These are phyloP conservation scores for Raffaelea albimanens DNA, from an alignment of 2,329 filamentous ascomycete genomes.

Conservation along the genomic window DNA sequence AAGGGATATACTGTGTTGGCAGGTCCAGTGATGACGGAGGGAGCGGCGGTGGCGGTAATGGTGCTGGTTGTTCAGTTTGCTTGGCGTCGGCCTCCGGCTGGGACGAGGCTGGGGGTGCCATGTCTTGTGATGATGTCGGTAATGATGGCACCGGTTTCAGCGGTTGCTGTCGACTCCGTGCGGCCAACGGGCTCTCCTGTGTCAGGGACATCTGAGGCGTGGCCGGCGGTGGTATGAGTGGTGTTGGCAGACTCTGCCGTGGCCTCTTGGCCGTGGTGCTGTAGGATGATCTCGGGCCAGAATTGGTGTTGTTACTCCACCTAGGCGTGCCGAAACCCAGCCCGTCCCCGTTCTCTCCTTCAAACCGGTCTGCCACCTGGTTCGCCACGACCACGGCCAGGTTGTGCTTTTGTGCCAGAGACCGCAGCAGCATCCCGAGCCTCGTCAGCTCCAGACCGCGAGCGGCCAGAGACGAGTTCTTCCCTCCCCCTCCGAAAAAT, in stretches of 20 bases:
- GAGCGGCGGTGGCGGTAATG: neutral
- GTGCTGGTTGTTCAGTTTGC: neutral
- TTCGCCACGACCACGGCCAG: slow-evolving; percentile 88
- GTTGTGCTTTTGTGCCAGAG: slow-evolving; percentile 63
- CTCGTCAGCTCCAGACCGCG: slow-evolving; percentile 69
- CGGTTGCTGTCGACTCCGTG: slow-evolving; percentile 25
- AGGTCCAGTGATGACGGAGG: neutral
- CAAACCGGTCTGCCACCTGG: slow-evolving; percentile 86
- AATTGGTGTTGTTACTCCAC: neutral
- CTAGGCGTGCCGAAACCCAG: too few relatives aligned
- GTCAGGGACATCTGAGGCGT: slow-evolving; percentile 9
- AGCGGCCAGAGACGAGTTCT: slow-evolving; percentile 47
- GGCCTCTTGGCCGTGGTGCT: slow-evolving; percentile 9
- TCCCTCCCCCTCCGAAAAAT: slow-evolving; percentile 57
- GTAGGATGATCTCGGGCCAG: neutral
- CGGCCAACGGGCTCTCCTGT: slow-evolving; percentile 42
- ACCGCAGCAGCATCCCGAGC: slow-evolving; percentile 65
- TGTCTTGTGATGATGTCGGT: neutral
- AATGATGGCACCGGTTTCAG: neutral
- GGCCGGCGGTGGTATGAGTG: too few relatives aligned
- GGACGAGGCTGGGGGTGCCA: neutral
- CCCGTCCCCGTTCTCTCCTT: slow-evolving; percentile 2
- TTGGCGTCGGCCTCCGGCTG: too few relatives aligned
- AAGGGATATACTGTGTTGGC: neutral
- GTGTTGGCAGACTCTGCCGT: neutral